Percentiles rank a stretch among this genome's conserved stretches.
Evolutionary conservation across 495 filamentous ascomycete species (phyloP).

Genomic region (Alectoria sarmentosa): DNA sequence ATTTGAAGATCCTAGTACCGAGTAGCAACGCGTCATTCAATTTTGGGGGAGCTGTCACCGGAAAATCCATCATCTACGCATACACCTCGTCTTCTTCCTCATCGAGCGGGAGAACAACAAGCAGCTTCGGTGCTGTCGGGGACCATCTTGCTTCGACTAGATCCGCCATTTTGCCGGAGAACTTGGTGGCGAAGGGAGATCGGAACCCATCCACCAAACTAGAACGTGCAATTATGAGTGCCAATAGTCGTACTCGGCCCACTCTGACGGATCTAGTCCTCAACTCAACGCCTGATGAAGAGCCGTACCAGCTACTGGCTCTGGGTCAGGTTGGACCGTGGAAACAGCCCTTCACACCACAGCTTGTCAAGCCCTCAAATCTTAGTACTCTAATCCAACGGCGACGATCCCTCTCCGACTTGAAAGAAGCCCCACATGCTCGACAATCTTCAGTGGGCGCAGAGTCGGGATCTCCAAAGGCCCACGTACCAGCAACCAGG

Average conservation of each 20-base stretch:
- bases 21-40: background rate
- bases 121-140: slow-evolving; percentile 21
- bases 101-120: slow-evolving; percentile 16
- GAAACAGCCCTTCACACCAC: slow-evolving; percentile 4
- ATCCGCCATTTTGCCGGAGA: slow-evolving; percentile 3
- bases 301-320: slow-evolving; percentile 14
- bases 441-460: background rate
- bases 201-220: background rate
- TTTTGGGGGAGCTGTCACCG: slow-evolving; percentile 3
- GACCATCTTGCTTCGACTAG: slow-evolving; percentile 18
- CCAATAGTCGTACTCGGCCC: background rate
- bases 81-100: slow-evolving; percentile 18
- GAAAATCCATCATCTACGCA: slow-evolving; percentile 15
- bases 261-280: slow-evolving; percentile 13
- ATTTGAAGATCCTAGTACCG: slow-evolving; percentile 7
- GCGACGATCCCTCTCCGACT: slow-evolving; percentile 17
- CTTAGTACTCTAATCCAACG: slow-evolving; percentile 10
- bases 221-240: background rate
- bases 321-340: slow-evolving; percentile 15
- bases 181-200: background rate
- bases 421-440: slow-evolving; percentile 6
- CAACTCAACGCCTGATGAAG: slow-evolving; percentile 14
- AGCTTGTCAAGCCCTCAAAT: slow-evolving; percentile 9
- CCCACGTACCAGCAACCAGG: background rate
- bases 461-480: background rate